Conservation (phyloP, 352 stramenopile genomes). For the Sclerospora graminicola region DNA sequence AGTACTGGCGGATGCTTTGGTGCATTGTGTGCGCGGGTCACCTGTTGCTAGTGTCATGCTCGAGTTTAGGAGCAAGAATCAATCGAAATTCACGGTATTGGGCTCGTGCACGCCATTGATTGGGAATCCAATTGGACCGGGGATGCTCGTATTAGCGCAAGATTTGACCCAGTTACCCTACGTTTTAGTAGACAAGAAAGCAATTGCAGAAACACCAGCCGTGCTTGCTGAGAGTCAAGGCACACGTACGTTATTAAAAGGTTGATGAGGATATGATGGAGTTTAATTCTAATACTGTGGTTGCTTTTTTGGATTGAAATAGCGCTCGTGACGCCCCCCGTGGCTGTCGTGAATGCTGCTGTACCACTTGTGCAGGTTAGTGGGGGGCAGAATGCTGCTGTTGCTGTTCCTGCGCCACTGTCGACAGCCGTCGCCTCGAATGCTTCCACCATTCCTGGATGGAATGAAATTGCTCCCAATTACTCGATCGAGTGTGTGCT, state of each 20-base stretch:
- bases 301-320: slow-evolving; percentile 2
- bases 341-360: neutral
- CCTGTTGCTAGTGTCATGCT: slow-evolving; percentile 43
- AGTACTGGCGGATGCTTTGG: slow-evolving; percentile 45
- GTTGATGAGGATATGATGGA: neutral
- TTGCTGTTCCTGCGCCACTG: slow-evolving; percentile 6
- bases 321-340: slow-evolving; percentile 17
- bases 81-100: slow-evolving; percentile 50
- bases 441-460: slow-evolving; percentile 64
- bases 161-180: slow-evolving; percentile 46
- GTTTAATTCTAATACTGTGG: slow-evolving; percentile 1
- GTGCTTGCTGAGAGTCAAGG: slow-evolving; percentile 36
- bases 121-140: slow-evolving; percentile 58
- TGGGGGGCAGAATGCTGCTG: slow-evolving; percentile 4
- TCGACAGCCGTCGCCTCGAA: slow-evolving; percentile 31
- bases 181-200: slow-evolving; percentile 28
- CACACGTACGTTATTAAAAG: slow-evolving; percentile 26
- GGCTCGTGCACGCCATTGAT: slow-evolving; percentile 62
- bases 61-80: slow-evolving; percentile 47
- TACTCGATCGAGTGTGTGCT: slow-evolving; percentile 83
- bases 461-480: slow-evolving; percentile 69
- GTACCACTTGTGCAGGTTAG: slow-evolving; percentile 9
- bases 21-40: slow-evolving; percentile 44
- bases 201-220: slow-evolving; percentile 41
- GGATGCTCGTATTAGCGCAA: slow-evolving; percentile 76